These are phyloP conservation scores for Apium graveolens DNA, from an alignment of 129 eudicot species.

Conservation along the genomic window DNA sequence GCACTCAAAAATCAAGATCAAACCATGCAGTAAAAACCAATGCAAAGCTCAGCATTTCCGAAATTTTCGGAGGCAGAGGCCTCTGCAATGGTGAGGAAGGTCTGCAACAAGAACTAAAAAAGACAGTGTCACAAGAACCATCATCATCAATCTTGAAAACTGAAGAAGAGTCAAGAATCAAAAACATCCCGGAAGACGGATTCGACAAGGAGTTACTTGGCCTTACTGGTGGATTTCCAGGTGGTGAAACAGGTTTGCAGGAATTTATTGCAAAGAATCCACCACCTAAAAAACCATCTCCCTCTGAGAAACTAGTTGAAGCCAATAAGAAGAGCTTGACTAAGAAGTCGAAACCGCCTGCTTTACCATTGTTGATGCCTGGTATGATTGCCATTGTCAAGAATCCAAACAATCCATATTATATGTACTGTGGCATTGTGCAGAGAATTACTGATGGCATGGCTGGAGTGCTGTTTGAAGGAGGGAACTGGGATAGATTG, in stretches of 20 bases:
- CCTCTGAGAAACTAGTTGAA: conserved; percentile 16
- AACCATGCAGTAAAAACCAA: conserved; percentile 14
- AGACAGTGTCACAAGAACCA: conserved; percentile 29
- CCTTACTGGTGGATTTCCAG: conserved; percentile 91
- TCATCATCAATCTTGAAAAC: conserved; percentile 9
- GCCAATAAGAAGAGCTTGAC: conserved; percentile 29
- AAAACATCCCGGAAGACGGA: conserved; percentile 41
- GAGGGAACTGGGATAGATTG: conserved; percentile 86
- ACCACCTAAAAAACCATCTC: conserved; percentile 39
- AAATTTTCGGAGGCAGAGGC: conserved; percentile 89
- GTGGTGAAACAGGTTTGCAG: conserved; percentile 76
- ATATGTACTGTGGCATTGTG: conserved; percentile 87
- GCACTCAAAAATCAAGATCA: conserved; percentile 25
- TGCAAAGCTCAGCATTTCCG: conserved; percentile 70
- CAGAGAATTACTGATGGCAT: conserved; percentile 96
- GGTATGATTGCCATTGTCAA: conserved; percentile 95
- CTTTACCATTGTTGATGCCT: conserved; percentile 67
- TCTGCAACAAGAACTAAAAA: conserved; percentile 52
- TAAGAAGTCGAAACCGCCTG: conserved; percentile 78
- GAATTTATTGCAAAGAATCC: conserved; percentile 71
- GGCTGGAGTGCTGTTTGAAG: conserved; percentile 94
- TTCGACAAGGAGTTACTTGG: conserved; percentile 78
- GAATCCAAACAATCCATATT: conserved; percentile 63
- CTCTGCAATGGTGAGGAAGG: conserved; percentile 73
- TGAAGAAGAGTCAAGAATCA: conserved; percentile 14